phyloP scores from a whole-genome alignment of 129 eudicot genomes.

The Flaveria robusta region DNA sequence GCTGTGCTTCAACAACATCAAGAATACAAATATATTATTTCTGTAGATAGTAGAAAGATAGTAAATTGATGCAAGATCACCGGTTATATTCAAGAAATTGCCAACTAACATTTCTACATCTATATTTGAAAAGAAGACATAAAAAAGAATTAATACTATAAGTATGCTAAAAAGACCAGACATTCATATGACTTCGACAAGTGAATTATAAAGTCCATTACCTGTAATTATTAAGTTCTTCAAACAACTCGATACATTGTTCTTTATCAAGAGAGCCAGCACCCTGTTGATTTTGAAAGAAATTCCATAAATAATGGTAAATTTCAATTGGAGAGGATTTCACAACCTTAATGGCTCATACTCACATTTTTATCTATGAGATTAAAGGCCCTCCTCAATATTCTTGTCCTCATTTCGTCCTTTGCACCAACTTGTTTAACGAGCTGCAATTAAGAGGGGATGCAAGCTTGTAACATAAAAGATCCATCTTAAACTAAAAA shows the following conservation, averaged over 20 bases:
- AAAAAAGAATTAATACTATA: slow-evolving; percentile 13
- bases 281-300: slow-evolving; percentile 38
- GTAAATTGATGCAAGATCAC: not conserved
- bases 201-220: slow-evolving; percentile 25
- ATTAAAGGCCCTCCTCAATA: slow-evolving; percentile 76
- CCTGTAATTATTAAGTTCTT: slow-evolving; percentile 91
- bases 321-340: not conserved
- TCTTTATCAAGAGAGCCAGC: slow-evolving; percentile 54
- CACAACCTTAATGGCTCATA: slow-evolving; percentile 17
- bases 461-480: slow-evolving; percentile 26
- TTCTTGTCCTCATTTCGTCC: slow-evolving; percentile 68
- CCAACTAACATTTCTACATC: slow-evolving; percentile 4
- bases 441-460: slow-evolving; percentile 50
- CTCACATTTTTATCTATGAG: slow-evolving; percentile 63
- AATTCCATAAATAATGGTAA: slow-evolving; percentile 18
- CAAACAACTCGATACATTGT: slow-evolving; percentile 73
- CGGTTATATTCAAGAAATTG: slow-evolving; percentile 18
- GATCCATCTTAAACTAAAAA: slow-evolving; percentile 14
- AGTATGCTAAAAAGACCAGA: not conserved
- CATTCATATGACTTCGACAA: slow-evolving; percentile 22
- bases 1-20: not conserved
- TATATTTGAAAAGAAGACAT: not conserved
- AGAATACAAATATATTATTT: not conserved
- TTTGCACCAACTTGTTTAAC: slow-evolving; percentile 72
- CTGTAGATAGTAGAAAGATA: not conserved